These are phyloP conservation scores for Tylopilus rubrobrunneus DNA, from an alignment of 768 basidiomycete genomes.

Conservation along the genomic window DNA sequence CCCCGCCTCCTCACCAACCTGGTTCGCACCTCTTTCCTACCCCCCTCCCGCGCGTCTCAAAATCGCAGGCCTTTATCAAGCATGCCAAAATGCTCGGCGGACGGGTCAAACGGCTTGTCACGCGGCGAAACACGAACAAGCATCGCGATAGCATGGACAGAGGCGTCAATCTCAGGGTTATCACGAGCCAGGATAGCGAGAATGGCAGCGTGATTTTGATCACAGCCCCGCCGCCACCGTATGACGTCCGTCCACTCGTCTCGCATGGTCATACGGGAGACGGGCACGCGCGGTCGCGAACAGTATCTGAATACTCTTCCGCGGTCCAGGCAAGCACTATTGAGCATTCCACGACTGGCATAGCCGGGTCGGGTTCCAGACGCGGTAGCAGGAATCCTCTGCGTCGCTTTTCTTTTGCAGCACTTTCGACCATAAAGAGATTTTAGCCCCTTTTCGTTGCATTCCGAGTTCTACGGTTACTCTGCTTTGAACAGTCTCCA, in stretches of 20 bases:
- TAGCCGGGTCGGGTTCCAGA: conserved; percentile 12
- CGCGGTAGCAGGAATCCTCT: conserved; percentile 20
- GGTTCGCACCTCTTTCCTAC: conserved; percentile 2
- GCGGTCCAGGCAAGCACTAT: conserved; percentile 9
- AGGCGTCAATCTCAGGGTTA: conserved; percentile 15
- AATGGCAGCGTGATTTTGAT: conserved; percentile 30
- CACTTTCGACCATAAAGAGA: conserved; percentile 29
- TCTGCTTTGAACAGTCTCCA: conserved; percentile 3
- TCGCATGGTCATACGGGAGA: conserved; percentile 5
- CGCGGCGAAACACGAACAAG: conserved; percentile 8
- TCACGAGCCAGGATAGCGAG: conserved; percentile 27
- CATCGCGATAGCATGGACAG: conserved; percentile 20
- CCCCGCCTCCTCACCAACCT: conserved; percentile 6
- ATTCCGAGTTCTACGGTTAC: conserved; percentile 5
- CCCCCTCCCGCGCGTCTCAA: conserved; percentile 5
- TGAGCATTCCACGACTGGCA: conserved; percentile 6
- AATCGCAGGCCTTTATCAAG: conserved; percentile 20
- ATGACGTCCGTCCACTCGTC: conserved; percentile 10
- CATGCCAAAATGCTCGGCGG: conserved; percentile 27
- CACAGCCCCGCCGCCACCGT: conserved; percentile 28
- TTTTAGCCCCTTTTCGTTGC: conserved; percentile 8
- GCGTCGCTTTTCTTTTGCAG: conserved; percentile 29
- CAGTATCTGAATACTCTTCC: conserved; percentile 25
- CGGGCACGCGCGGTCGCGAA: conserved; percentile 13
- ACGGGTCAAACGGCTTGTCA: conserved; percentile 27